phyloP scores from a whole-genome alignment of 176 grass and related monocot species.

The Oryza rufipogon region DNA sequence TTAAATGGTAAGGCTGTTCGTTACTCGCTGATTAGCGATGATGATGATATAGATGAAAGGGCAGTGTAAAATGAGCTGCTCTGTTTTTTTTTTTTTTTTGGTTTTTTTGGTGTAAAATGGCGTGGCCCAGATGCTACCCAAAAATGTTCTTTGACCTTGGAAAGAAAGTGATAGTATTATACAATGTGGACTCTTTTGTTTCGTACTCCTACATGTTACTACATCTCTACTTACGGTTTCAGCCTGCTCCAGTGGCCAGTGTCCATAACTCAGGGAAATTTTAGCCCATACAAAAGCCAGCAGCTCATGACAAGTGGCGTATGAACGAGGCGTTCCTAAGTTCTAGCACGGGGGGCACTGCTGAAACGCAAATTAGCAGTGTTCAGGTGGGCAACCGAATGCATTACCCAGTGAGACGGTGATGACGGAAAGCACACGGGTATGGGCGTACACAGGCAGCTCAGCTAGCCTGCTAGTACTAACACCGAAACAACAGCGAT shows the following conservation, averaged over 20 bases:
- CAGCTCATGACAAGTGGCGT: no score
- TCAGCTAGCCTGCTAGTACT: no score
- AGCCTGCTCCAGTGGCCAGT: background rate
- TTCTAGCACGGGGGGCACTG: no score
- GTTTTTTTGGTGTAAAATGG: background rate
- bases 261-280: background rate
- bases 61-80: constrained; percentile 17
- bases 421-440: no score
- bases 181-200: background rate
- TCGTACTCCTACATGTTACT: background rate
- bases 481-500: no score
- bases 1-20: constrained; percentile 25
- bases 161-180: background rate
- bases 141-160: constrained; percentile 10
- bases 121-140: background rate
- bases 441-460: no score
- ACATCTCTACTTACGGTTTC: background rate
- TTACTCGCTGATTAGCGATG: constrained; percentile 36
- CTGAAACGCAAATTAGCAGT: no score
- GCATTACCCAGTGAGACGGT: no score
- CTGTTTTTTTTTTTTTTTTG: constrained; percentile 19
- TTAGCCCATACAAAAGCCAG: no score
- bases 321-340: no score
- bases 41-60: constrained; percentile 31
- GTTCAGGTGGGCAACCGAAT: no score